Conservation (phyloP, 768 basidiomycete genomes). For the Termitomyces sp. region DNA sequence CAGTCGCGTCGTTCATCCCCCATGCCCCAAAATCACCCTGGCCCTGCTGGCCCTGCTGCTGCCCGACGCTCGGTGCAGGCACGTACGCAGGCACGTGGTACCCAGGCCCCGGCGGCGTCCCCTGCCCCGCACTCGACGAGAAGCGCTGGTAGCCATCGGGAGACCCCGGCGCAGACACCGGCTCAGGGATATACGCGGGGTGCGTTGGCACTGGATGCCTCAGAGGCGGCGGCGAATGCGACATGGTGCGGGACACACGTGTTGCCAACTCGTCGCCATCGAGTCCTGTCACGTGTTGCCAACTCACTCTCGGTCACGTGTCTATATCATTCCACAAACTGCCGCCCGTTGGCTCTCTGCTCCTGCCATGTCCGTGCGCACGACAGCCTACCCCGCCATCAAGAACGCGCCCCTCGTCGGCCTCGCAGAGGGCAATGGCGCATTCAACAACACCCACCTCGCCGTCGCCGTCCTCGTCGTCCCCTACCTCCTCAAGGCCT, state of each 20-base stretch:
- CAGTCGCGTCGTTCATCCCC: slow-evolving; percentile 90
- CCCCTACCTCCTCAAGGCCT: slow-evolving; percentile 79
- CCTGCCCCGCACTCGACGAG: slow-evolving; percentile 51
- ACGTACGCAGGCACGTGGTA: slow-evolving; percentile 41
- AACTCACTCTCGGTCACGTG: neutral
- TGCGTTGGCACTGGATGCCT: slow-evolving; percentile 89
- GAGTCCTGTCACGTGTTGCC: neutral
- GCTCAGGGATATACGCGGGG: slow-evolving; percentile 80
- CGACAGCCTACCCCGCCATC: slow-evolving; percentile 29
- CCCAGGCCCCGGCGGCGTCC: slow-evolving; percentile 24
- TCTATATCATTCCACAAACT: neutral
- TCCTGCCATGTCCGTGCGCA: neutral
- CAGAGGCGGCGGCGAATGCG: slow-evolving; percentile 68
- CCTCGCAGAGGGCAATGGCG: slow-evolving; percentile 81
- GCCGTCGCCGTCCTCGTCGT: slow-evolving; percentile 71
- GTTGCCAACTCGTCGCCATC: neutral
- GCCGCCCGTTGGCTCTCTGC: neutral
- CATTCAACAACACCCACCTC: slow-evolving; percentile 79
- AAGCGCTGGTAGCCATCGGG: slow-evolving; percentile 74
- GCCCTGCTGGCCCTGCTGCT: slow-evolving; percentile 6
- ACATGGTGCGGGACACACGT: slow-evolving; percentile 14
- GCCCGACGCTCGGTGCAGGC: slow-evolving; percentile 16
- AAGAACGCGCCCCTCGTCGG: slow-evolving; percentile 82
- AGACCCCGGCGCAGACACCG: slow-evolving; percentile 69
- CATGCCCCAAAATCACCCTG: slow-evolving; percentile 59